Conservation (phyloP, 2,329 filamentous ascomycete species). For the Phialophora verrucosa region DNA sequence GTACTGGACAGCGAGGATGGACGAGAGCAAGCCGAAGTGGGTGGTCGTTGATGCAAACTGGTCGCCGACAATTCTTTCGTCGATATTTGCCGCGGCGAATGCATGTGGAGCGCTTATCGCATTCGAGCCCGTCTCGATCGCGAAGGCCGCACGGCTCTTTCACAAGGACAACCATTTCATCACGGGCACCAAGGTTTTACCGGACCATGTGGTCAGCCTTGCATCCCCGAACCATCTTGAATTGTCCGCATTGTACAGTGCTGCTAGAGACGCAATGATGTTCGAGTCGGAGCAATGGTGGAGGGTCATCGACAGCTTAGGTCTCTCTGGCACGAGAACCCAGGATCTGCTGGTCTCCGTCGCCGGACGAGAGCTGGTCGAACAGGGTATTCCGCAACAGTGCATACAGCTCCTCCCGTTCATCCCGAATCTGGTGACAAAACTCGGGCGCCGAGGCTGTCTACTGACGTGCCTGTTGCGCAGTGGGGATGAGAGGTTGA, state of each 20-base stretch:
- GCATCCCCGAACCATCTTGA: slow-evolving; percentile 85
- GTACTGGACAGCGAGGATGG: slow-evolving; percentile 68
- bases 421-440: slow-evolving; percentile 82
- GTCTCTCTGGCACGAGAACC: slow-evolving; percentile 71
- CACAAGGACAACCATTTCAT: slow-evolving; percentile 42
- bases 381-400: slow-evolving; percentile 82
- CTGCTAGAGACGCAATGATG: slow-evolving; percentile 69
- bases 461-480: slow-evolving; percentile 74
- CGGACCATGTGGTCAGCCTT: slow-evolving; percentile 71
- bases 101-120: slow-evolving; percentile 65
- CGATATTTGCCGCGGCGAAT: slow-evolving; percentile 70
- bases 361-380: slow-evolving; percentile 71
- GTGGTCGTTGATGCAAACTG: slow-evolving; percentile 89
- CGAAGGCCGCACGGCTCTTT: slow-evolving; percentile 77
- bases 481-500: slow-evolving; percentile 70
- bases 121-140: slow-evolving; percentile 87
- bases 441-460: slow-evolving; percentile 77
- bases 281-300: slow-evolving; percentile 79
- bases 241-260: slow-evolving; percentile 75
- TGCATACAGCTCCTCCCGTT: slow-evolving; percentile 84
- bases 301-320: slow-evolving; percentile 75
- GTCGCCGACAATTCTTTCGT: slow-evolving; percentile 67
- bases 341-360: slow-evolving; percentile 72
- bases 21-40: slow-evolving; percentile 69
- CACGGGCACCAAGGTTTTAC: slow-evolving; percentile 54